phyloP scores from a whole-genome alignment of 495 filamentous ascomycete genomes.

The Chaetomium tenue region DNA sequence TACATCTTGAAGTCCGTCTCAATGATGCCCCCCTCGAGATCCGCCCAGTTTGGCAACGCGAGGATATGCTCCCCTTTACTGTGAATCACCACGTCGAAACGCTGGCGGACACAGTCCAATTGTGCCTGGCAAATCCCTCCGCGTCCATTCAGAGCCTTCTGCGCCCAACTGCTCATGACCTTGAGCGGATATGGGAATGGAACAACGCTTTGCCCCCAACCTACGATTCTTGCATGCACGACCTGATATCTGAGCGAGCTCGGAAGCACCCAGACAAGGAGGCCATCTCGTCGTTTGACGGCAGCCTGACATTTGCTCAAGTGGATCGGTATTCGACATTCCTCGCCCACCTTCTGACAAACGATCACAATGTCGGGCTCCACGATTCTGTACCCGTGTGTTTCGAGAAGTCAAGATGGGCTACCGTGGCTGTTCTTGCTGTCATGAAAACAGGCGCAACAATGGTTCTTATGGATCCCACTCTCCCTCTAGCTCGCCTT shows the following conservation, averaged over 20 bases:
- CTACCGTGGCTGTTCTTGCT: conserved; percentile 49
- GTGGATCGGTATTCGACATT: conserved; percentile 47
- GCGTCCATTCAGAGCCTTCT: conserved; percentile 11
- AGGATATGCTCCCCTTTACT: conserved; percentile 19
- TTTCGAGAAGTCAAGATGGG: conserved; percentile 55
- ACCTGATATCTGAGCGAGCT: conserved; percentile 41
- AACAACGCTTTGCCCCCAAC: conserved; percentile 35
- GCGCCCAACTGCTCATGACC: conserved; percentile 14
- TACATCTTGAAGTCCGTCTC: conserved; percentile 18
- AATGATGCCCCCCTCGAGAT: background rate
- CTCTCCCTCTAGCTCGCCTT: conserved; percentile 53
- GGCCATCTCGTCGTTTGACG: conserved; percentile 55
- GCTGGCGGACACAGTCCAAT: conserved; percentile 20
- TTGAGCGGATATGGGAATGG: conserved; percentile 42
- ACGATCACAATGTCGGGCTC: conserved; percentile 52
- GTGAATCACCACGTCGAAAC: conserved; percentile 22
- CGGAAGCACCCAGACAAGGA: conserved; percentile 40
- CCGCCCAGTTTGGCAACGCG: conserved; percentile 17
- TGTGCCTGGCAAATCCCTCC: conserved; percentile 7
- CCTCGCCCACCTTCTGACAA: conserved; percentile 33
- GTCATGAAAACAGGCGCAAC: conserved; percentile 51
- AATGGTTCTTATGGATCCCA: conserved; percentile 56
- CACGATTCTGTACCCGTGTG: conserved; percentile 51
- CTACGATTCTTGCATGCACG: conserved; percentile 39
- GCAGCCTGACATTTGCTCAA: conserved; percentile 55